Base-by-base conservation (phyloP, 2,329 filamentous ascomycete species). In the Corynespora cassiicola region DNA sequence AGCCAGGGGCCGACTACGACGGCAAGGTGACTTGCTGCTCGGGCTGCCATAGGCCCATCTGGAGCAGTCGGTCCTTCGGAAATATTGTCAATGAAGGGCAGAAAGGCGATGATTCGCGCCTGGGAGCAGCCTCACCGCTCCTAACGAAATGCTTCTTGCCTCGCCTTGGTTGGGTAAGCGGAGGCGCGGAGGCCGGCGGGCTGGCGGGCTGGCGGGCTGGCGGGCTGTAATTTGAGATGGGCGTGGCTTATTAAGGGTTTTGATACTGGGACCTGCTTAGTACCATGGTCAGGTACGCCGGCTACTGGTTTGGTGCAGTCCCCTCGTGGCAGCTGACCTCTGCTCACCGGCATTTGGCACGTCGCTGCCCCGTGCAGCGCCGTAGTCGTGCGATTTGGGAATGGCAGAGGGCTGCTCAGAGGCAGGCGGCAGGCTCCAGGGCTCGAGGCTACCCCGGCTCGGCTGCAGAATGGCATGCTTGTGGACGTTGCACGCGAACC, bases 251-350 rank as follows among this genome's bases (percentile, higher is more conserved):
- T 11, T 38, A 35, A 41, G 23, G 23, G 17, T 8, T 8, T 10
- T 6, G 21, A 15, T 15, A 11, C 17, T 18, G 7, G 7, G 21
- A 23, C 7, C 21, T 7, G 21, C 21, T 7, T 23, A 23, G 21
- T n/a, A n/a, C 21, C 21, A 7, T n/a, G 21, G 10, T 8, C 29
- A 6, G n/a, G 20, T 21, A 26, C 34, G 35, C 25, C 36, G 22
- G 15, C 19, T 31, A 25, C 33, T 37, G 18, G 38, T 28, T 45
- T 14, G 22, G 12, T 31, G 28, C 19, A 30, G 33, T 30, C 22
- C 24, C 11, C n/a, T n/a, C 20, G 15, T 18, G 32, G 36, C 47
- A 50, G 47, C 39, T 50, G 47, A 50, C 44, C 43, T 30, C 12
- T 22, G 4, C 7, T 31, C n/a, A n/a, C 30, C 18, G 30, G 31